Percentiles rank a stretch among this genome's conserved stretches.
phyloP scores from a whole-genome alignment of 805 yeast species.

The Pichia rugopelliculosa region DNA sequence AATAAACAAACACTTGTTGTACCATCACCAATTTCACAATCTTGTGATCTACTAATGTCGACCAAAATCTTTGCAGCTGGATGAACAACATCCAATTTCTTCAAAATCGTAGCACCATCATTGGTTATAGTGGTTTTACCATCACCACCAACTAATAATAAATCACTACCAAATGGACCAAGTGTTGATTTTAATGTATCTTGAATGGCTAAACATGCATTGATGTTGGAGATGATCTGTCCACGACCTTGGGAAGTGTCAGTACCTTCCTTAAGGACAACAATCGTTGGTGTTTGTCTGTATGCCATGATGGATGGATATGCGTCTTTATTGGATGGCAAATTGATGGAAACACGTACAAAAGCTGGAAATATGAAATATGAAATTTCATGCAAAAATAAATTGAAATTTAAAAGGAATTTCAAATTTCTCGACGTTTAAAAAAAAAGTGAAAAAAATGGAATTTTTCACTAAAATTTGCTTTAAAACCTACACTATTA shows the following conservation, averaged over 20 bases:
- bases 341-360: not conserved
- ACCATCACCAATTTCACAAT: slow-evolving; percentile 98
- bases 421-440: not conserved
- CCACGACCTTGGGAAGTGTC: slow-evolving; percentile 96
- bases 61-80: slow-evolving; percentile 97
- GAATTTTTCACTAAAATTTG: not conserved
- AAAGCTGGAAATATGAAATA: too few species aligned
- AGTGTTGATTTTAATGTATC: slow-evolving; percentile 91
- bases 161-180: slow-evolving; percentile 97
- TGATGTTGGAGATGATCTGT: slow-evolving; percentile 89
- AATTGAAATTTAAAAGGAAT: not conserved
- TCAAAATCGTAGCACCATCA: slow-evolving; percentile 96
- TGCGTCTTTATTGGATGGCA: not conserved
- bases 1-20: slow-evolving; percentile 92
- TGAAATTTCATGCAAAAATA: not conserved
- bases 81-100: slow-evolving; percentile 88
- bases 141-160: slow-evolving; percentile 66
- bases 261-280: slow-evolving; percentile 95
- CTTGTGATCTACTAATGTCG: slow-evolving; percentile 92
- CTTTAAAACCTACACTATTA: too few species aligned
- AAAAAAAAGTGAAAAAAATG: not conserved
- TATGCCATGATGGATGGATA: slow-evolving; percentile 52
- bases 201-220: slow-evolving; percentile 95
- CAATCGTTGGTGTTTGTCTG: slow-evolving; percentile 96
- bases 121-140: slow-evolving; percentile 93